Percentiles rank a stretch among this genome's conserved stretches.
phyloP scores from a whole-genome alignment of 1,139 yeast genomes.

The Kodamaea derodonti region DNA sequence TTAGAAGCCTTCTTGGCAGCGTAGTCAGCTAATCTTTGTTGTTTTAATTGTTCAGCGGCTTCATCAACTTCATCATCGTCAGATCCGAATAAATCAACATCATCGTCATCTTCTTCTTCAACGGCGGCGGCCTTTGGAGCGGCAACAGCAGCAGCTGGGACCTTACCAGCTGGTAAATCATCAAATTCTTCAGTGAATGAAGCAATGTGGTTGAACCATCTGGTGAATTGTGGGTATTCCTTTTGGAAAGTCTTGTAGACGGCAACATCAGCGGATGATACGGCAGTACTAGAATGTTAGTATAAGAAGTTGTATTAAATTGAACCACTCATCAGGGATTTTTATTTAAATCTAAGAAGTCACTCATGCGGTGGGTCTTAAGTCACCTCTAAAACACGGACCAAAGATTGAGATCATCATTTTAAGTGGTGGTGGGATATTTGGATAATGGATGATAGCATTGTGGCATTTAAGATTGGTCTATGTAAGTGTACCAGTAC shows the following conservation, averaged over 20 bases:
- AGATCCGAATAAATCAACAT: conserved; percentile 93
- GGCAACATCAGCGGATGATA: conserved; percentile 94
- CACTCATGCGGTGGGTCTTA: conserved; percentile 94
- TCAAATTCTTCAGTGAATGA: conserved; percentile 83
- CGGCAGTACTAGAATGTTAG: conserved; percentile 57
- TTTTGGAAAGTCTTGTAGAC: conserved; percentile 93
- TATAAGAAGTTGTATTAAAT: conserved; percentile 9
- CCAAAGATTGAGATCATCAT: conserved; percentile 80
- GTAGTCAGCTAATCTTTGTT: conserved; percentile 96
- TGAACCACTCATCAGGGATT: conserved; percentile 26
- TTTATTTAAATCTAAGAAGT: conserved; percentile 54
- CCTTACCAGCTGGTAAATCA: conserved; percentile 74
- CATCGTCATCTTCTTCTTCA: conserved; percentile 83
- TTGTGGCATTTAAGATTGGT: too few species aligned
- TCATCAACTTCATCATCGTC: conserved; percentile 92
- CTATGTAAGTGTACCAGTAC: too few species aligned
- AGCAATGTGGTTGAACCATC: conserved; percentile 99
- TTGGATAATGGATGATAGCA: too few species aligned
- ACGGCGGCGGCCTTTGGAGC: conserved; percentile 47
- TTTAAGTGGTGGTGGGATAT: not conserved
- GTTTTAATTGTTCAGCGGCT: conserved; percentile 95
- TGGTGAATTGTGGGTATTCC: conserved; percentile 89
- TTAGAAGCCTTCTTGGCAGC: conserved; percentile 96
- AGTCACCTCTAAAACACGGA: conserved; percentile 95
- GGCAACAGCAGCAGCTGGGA: conserved; percentile 42